Evolutionary conservation across 345 rosid species (phyloP).

Genomic region (Eucalyptus sp.): DNA sequence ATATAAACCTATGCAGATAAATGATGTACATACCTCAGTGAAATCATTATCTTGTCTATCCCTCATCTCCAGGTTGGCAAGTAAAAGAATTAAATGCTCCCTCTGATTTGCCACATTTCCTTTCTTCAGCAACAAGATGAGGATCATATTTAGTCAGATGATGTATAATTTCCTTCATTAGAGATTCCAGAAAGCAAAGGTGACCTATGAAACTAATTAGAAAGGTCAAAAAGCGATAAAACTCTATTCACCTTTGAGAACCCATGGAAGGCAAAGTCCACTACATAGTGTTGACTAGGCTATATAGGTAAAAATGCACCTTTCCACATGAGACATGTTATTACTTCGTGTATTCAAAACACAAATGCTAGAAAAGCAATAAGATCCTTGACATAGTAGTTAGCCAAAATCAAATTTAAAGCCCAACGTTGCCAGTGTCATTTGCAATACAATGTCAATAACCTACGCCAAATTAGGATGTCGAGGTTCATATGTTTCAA

Average conservation of each 20-base stretch:
- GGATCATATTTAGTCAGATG: not conserved
- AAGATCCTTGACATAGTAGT: not conserved
- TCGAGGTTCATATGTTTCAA: not conserved
- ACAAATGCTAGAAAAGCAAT: not conserved
- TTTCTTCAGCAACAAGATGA: conserved; percentile 39
- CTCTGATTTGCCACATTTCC: conserved; percentile 99
- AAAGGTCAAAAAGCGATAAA: not conserved
- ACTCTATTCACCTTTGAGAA: not conserved
- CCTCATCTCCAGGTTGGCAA: conserved; percentile 79
- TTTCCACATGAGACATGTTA: not conserved
- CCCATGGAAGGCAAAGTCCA: fast-evolving
- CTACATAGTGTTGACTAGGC: fast-evolving
- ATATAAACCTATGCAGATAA: not conserved
- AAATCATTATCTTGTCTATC: conserved; percentile 21
- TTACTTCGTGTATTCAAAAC: not conserved
- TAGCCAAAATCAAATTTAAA: not conserved
- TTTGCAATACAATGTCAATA: not conserved
- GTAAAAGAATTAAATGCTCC: conserved; percentile 88
- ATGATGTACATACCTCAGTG: conserved; percentile 14
- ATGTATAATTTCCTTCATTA: not conserved
- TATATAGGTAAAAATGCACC: not conserved
- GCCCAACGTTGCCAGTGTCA: fast-evolving
- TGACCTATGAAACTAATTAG: not conserved
- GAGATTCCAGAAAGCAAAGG: not conserved
- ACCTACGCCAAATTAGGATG: not conserved